Evolutionary conservation across 441 rosid species (phyloP).

Genomic region (Pelargonium australe): DNA sequence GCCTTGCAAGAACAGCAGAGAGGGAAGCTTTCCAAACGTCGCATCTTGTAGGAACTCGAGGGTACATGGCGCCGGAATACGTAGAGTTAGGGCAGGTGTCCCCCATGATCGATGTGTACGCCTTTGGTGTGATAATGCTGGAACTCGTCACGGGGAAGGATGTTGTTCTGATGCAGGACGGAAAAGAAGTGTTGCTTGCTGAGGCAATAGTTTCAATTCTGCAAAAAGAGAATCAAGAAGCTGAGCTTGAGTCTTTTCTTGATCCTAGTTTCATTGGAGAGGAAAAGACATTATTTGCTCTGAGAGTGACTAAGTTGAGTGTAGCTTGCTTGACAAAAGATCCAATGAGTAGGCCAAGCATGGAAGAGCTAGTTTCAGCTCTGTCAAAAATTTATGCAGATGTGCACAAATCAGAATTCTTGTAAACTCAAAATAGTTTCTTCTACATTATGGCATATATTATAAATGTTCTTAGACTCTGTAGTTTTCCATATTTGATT

Average conservation of each 20-base stretch:
- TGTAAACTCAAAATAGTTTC: not conserved
- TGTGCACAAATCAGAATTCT: constrained; percentile 13
- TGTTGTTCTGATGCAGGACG: constrained; percentile 26
- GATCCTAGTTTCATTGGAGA: constrained; percentile 20
- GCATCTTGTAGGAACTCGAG: constrained; percentile 27
- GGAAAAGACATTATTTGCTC: constrained; percentile 8
- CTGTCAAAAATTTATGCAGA: constrained; percentile 35
- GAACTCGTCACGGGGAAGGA: constrained; percentile 39
- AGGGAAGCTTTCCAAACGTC: constrained; percentile 19
- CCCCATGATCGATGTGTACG: constrained; percentile 35
- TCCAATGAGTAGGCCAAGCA: constrained; percentile 32
- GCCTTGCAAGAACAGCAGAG: not conserved
- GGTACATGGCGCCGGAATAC: constrained; percentile 38
- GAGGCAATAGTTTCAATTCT: constrained; percentile 10
- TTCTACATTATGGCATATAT: not conserved
- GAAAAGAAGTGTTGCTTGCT: constrained; percentile 27
- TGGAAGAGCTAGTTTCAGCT: constrained; percentile 31
- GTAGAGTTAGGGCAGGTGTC: constrained; percentile 25
- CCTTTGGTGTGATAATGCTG: constrained; percentile 36
- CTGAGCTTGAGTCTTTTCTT: constrained; percentile 21
- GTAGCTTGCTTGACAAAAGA: constrained; percentile 28
- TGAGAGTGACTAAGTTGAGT: constrained; percentile 27
- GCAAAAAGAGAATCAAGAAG: constrained; percentile 26
- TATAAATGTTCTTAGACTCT: not conserved
- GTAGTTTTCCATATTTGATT: not conserved